Base-by-base conservation (phyloP, 2,329 filamentous ascomycete species). In the Leptodontidium sp. region DNA sequence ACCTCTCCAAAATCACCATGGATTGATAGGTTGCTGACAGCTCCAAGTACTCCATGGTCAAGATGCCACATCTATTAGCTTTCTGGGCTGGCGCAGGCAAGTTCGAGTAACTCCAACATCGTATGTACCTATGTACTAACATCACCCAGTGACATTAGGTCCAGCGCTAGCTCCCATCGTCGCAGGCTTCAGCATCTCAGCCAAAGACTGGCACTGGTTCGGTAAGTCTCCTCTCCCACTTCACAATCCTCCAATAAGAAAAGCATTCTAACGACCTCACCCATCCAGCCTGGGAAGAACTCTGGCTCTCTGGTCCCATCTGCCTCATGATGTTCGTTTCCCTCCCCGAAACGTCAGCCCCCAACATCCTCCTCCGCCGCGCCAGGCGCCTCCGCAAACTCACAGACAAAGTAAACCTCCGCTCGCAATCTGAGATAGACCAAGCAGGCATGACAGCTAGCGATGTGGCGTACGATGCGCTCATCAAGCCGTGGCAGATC, bases 341-440 rank as follows among this genome's bases (percentile, higher is more conserved):
- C 72, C 82, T 91, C 32, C 90, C 89, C 0, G 89, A 91, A 80
- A 91, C 89, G 0, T 85, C 81, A 67, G 75, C 83, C 0, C 78
- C 82, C 14, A 89, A 83, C 65, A 88, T 91, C 75, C 84, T 91
- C 4, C 81, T 87, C 52, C 84, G 84, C 24, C 86, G 88, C 8
- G 87, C 88, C 4, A 76, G 79, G 61, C 85, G 88, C 12, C 82
- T 91, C 5, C 84, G 89, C 64, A 85, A 84, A 75, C 77, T 85
- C 57, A 89, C 87, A 0, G 86, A 86, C n/a, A 84, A 85, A 71
- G 65, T 76, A 4, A 78, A 78, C 24, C 85, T 90, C 79, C 84
- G 85, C 77, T 85, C 86, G 0, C 86, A 90, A 73, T 86, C 84
- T 57, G 89, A 92, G 77, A 86, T 91, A 66, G 84, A 88, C 73